Evolutionary conservation across 257 asterid genomes (phyloP), one percentile per base, ranked within the genome.

Genomic region (Cynanchum wilfordii): DNA sequence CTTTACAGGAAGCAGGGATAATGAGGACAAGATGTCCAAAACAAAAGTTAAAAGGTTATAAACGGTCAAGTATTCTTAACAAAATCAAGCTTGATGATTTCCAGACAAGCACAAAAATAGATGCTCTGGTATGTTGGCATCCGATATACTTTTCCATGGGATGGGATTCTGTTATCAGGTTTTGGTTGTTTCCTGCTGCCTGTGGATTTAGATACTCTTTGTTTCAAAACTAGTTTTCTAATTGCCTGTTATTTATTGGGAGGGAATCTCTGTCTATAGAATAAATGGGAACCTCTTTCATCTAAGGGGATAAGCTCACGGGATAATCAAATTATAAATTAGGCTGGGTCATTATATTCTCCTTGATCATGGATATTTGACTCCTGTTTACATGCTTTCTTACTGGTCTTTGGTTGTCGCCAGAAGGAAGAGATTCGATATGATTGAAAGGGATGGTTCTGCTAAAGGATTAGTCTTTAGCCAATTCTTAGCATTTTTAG

Each of bases 361-460:
- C 12, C 11, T 47, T 63, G 44, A 72, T 33, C 72, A 66, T 29
- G 66, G 27, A 50, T 64, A 38, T 60, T 73, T 72, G 20, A 11
- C 70, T 33, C 17, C 42, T 67, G 17, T 65, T 10, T 17, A 15
- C 8, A 49, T 33, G 57, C 36, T 55, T 65, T 33, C 57, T 65
- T 77, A 42, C 70, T 77, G 50, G 77, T 77, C 58, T 72, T 52
- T 50, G 57, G 68, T 79, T 81, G 42, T 70, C 78, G 71, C 52
- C 87, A 93, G 98, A 91, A 96, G 84, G 98, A 93, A 82, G 98
- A 93, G 85, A 89, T 93, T 50, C 84, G 98, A 78, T 76, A 93
- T 93, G 98, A 85, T 89, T 76, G 98, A 93, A 84, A 88, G 93
- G 84, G 97, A 93, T 83, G 97, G 98, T 73, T 91, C 98, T 27